A percentile compares a stretch with the other conserved stretches of the same genome.
Evolutionary conservation across 1,284 basidiomycete genomes (phyloP).

Genomic region (Sanguinoderma infundibulare): DNA sequence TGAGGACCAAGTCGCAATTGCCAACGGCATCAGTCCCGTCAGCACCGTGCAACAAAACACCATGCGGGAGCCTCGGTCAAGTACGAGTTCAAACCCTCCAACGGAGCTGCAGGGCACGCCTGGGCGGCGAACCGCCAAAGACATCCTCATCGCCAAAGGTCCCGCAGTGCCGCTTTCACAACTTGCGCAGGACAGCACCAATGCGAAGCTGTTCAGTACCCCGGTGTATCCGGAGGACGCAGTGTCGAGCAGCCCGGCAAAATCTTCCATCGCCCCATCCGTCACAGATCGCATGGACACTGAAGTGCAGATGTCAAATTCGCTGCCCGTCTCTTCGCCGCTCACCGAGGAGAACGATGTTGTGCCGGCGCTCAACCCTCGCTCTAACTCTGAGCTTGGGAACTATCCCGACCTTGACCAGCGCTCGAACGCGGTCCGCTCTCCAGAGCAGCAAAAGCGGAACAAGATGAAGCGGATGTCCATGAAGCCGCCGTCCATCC

Average conservation of each 20-base stretch:
- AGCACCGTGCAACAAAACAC: conserved; percentile 14
- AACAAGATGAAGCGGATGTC: conserved; percentile 57
- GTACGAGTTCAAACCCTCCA: conserved; percentile 54
- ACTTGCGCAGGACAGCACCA: conserved; percentile 55
- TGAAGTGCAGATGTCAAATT: conserved; percentile 63
- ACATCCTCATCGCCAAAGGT: conserved; percentile 54
- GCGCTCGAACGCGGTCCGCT: conserved; percentile 38
- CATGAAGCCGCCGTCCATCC: conserved; percentile 53
- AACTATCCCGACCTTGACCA: conserved; percentile 68
- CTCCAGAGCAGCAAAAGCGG: conserved; percentile 58
- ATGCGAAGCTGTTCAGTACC: conserved; percentile 62
- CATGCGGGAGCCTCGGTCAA: conserved; percentile 49
- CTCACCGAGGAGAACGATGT: conserved; percentile 46
- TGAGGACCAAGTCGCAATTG: conserved; percentile 50
- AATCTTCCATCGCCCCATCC: conserved; percentile 49
- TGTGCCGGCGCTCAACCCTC: conserved; percentile 45
- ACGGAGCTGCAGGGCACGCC: conserved; percentile 40
- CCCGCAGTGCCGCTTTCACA: conserved; percentile 64
- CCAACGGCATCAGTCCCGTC: conserved; percentile 33
- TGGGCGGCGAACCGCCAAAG: conserved; percentile 57
- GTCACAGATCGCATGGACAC: conserved; percentile 37
- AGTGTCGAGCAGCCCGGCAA: conserved; percentile 54
- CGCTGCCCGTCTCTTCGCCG: conserved; percentile 52
- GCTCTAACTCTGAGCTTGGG: conserved; percentile 79
- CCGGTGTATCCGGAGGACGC: conserved; percentile 40